Evolutionary conservation across 345 rosid genomes (phyloP).

Genomic region (Euphorbia peplus): DNA sequence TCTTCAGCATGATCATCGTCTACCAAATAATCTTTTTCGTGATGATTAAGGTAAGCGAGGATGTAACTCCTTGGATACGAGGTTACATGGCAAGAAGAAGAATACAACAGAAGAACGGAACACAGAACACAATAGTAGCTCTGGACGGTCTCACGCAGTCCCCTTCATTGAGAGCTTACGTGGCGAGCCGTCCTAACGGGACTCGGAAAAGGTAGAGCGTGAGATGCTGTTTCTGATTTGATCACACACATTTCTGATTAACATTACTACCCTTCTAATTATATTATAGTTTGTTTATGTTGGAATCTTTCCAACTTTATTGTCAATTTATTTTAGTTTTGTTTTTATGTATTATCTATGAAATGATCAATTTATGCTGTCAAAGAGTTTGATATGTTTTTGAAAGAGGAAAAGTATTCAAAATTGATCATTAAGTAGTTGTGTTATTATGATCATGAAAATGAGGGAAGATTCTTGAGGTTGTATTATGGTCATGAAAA

Average conservation of each 20-base stretch:
- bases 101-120: slow-evolving; percentile 77
- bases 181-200: no score
- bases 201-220: slow-evolving; percentile 5
- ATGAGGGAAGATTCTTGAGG: no score
- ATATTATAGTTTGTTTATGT: neutral
- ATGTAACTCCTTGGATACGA: slow-evolving; percentile 88
- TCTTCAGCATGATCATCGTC: slow-evolving; percentile 75
- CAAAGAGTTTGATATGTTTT: no score
- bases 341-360: neutral
- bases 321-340: neutral
- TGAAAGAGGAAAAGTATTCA: no score
- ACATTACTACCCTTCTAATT: neutral
- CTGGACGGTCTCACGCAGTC: slow-evolving; percentile 83
- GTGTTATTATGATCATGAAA: no score
- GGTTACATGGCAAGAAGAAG: slow-evolving; percentile 81
- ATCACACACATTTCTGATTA: neutral
- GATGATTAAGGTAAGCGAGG: slow-evolving; percentile 91
- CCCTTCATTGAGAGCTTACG: slow-evolving; percentile 67
- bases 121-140: slow-evolving; percentile 69
- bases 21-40: slow-evolving; percentile 84
- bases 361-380: no score
- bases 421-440: no score
- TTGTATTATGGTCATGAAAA: no score
- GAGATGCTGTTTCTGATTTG: neutral
- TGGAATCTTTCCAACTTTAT: neutral